phyloP scores from a whole-genome alignment of 257 asterid genomes.

The Petrea volubilis region DNA sequence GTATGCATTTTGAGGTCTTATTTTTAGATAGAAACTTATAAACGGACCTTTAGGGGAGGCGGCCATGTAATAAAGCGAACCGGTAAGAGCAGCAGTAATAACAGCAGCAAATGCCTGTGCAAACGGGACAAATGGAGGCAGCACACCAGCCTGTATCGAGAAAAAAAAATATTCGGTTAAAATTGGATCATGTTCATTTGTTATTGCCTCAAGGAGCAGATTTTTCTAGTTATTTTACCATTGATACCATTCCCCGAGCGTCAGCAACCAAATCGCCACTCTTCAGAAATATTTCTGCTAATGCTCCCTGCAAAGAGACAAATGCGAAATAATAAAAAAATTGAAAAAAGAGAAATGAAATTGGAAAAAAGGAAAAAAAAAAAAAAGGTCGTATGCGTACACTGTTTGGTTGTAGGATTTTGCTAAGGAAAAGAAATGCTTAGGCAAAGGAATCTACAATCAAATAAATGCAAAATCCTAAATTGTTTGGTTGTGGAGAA shows the following conservation, averaged over 20 bases:
- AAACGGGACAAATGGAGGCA: constrained; percentile 94
- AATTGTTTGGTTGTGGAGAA: too few relatives aligned
- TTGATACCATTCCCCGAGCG: constrained; percentile 85
- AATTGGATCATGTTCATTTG: neutral
- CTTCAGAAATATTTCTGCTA: constrained; percentile 73
- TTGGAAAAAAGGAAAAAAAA: neutral
- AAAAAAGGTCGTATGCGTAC: too few relatives aligned
- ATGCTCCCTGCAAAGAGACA: constrained; percentile 65
- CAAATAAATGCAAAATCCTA: too few relatives aligned
- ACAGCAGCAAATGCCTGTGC: constrained; percentile 98
- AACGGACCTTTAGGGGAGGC: constrained; percentile 84
- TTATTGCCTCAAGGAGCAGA: neutral
- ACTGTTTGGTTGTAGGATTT: too few relatives aligned
- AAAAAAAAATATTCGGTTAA: neutral
- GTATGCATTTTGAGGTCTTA: neutral
- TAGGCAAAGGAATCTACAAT: too few relatives aligned
- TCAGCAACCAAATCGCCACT: constrained; percentile 65
- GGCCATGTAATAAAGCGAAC: constrained; percentile 83
- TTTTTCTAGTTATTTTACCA: constrained; percentile 47
- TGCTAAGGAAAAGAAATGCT: too few relatives aligned
- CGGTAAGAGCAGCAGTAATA: constrained; percentile 87
- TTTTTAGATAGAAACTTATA: neutral
- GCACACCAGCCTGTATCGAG: constrained; percentile 68
- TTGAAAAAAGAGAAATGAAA: too few relatives aligned
- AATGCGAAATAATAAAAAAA: neutral